Base-by-base conservation (phyloP, 192 early-diverging fungal species). In the Spizellomyces sp. region DNA sequence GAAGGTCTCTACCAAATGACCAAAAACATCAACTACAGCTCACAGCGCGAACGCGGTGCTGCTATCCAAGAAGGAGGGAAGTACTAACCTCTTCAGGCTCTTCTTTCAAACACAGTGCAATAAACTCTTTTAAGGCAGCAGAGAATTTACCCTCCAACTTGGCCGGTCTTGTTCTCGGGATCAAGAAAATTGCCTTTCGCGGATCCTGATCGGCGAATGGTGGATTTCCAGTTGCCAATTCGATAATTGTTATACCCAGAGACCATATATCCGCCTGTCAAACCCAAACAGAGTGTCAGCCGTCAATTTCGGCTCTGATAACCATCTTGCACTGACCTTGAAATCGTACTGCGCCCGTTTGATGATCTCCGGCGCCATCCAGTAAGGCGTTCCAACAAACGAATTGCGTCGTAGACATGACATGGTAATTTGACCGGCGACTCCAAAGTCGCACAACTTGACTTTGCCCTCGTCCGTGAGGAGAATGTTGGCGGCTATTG, bases 241-340 rank as follows among this genome's bases (percentile, higher is more conserved):
- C 98, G 57, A 97, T 96, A 27, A 96, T 91, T 5, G 98, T 98
- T 74, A 99, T 98, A 6, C 98, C 98, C 41, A 99, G 84, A 0
- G 95, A 98, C 98, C 98, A 99, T 45, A 99, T 96, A 77, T 99
- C 98, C n/a, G 93, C 94, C 90, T 94, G 76, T 9, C 55, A 80
- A 83, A 78, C 5, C 5, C 21, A 36, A 36, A 36, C 27, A 36
- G n/a, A n/a, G 27, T 36, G 27, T 36, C 27, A 36, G 27, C 27
- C 27, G 27, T 36, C 27, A 36, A 36, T 36, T 36, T 36, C 27
- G 27, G 27, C 27, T 36, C 27, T 36, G 27, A 36, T 36, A 36
- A 36, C 3, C 27, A 36, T 3, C 27, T 36, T 36, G 27, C 27
- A 36, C 21, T 36, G 80, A 92, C 94, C 88, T 96, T 96, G 65